phyloP scores from a whole-genome alignment of 1,284 basidiomycete genomes.

The Apiotrichum sp. region DNA sequence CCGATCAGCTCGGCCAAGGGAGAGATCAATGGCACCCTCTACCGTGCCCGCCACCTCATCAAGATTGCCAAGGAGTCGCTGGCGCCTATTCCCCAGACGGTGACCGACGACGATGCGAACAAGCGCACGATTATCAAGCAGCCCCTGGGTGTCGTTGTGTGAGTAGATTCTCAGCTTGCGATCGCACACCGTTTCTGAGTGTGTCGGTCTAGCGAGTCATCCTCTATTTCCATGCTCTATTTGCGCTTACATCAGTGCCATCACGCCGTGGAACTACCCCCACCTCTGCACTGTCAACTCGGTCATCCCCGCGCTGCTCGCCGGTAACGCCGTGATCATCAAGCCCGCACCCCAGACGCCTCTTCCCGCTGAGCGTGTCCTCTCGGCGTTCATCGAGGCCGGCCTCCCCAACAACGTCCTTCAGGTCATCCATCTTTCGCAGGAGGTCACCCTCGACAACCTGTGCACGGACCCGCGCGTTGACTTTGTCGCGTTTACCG shows the following conservation, averaged over 20 bases:
- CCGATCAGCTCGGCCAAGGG: constrained; percentile 69
- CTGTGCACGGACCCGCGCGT: constrained; percentile 64
- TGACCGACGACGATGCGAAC: constrained; percentile 75
- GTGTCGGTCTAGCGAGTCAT: too few species aligned
- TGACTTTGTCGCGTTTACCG: constrained; percentile 84
- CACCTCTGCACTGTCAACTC: constrained; percentile 85
- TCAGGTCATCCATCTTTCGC: constrained; percentile 72
- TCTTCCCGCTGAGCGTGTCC: constrained; percentile 73
- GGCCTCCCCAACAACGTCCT: constrained; percentile 71
- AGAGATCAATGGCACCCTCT: constrained; percentile 74
- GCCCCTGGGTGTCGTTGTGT: constrained; percentile 88
- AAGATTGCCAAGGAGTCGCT: constrained; percentile 72
- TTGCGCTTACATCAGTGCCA: constrained; percentile 11
- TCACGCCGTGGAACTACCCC: constrained; percentile 61
- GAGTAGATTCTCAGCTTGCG: constrained; percentile 53
- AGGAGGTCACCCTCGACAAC: constrained; percentile 56
- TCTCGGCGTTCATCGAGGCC: constrained; percentile 60
- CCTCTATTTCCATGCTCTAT: too few species aligned
- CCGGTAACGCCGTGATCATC: constrained; percentile 78
- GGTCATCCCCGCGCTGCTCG: constrained; percentile 77
- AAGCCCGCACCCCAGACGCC: constrained; percentile 96
- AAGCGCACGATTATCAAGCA: constrained; percentile 71
- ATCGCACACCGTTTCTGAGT: too few species aligned
- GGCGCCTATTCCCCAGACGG: constrained; percentile 64
- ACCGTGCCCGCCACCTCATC: constrained; percentile 76